Percentiles rank a stretch among this genome's conserved stretches.
Evolutionary conservation across 2,329 filamentous ascomycete genomes (phyloP).

Genomic region (Diaporthe sp.): DNA sequence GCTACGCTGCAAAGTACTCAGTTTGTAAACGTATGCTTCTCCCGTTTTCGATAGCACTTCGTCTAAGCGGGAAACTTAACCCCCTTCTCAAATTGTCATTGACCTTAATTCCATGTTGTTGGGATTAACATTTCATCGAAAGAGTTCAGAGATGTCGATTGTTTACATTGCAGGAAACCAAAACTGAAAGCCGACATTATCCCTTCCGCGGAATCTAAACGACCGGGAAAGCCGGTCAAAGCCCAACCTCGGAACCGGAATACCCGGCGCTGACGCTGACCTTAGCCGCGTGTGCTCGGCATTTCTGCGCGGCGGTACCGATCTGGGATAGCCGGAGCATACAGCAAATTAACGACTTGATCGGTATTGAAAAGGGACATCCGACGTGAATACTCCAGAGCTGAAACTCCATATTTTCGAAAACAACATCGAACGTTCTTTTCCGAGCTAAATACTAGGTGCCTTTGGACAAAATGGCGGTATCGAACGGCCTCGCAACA

Average conservation of each 20-base stretch:
- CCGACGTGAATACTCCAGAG: background rate
- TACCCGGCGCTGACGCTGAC: background rate
- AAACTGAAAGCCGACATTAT: background rate
- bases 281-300: constrained; percentile 20
- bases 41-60: too few species aligned
- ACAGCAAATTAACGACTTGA: background rate
- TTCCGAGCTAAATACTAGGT: too few species aligned
- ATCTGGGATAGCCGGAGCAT: background rate
- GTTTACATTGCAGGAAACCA: background rate
- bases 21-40: too few species aligned
- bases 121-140: background rate
- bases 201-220: background rate
- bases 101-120: background rate
- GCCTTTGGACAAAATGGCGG: background rate
- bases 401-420: too few species aligned
- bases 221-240: constrained; percentile 13
- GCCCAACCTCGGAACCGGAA: constrained; percentile 20
- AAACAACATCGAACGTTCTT: background rate
- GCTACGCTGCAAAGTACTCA: too few species aligned
- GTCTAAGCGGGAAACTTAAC: too few species aligned
- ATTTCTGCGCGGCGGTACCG: background rate
- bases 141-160: background rate
- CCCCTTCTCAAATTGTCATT: too few species aligned
- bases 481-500: background rate
- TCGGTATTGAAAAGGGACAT: background rate